phyloP scores from a whole-genome alignment of 2,329 filamentous ascomycete genomes.

The Verticillium zaregamsianum region DNA sequence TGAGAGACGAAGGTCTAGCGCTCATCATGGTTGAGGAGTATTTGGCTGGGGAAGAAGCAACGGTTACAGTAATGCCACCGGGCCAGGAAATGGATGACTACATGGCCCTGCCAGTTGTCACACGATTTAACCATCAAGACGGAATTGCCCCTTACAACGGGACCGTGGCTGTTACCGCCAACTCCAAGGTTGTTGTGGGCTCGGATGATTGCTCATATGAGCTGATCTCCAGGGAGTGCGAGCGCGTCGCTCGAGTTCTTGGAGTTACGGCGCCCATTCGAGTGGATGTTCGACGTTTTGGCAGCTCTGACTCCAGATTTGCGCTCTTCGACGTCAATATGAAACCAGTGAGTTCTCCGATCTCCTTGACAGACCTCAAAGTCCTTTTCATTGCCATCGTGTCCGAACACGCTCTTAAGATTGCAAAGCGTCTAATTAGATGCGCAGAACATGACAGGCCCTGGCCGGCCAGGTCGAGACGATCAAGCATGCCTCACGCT shows the following conservation, averaged over 20 bases:
- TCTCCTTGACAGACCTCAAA: background rate
- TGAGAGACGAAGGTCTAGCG: constrained; percentile 29
- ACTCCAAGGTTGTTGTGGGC: constrained; percentile 37
- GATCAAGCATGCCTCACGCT: constrained; percentile 43
- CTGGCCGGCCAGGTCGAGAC: constrained; percentile 40
- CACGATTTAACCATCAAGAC: constrained; percentile 40
- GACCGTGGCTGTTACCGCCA: constrained; percentile 39
- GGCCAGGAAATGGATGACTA: constrained; percentile 24
- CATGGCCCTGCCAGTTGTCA: constrained; percentile 39
- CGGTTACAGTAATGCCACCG: constrained; percentile 48
- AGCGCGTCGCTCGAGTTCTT: constrained; percentile 31
- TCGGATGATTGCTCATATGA: constrained; percentile 26
- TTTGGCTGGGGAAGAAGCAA: constrained; percentile 42
- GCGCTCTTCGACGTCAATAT: constrained; percentile 48
- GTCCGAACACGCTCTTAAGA: too few relatives aligned
- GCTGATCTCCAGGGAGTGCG: constrained; percentile 30
- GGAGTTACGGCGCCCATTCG: constrained; percentile 38
- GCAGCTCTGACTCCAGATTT: constrained; percentile 26
- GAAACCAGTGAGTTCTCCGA: constrained; percentile 36
- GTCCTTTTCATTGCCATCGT: background rate
- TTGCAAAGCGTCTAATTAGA: background rate
- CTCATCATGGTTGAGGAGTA: constrained; percentile 43
- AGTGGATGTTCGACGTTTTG: constrained; percentile 39
- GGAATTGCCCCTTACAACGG: constrained; percentile 47
- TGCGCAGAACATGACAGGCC: constrained; percentile 28